Base-by-base conservation (phyloP, 192 early-diverging fungal species). In the Coemansia sp. region DNA sequence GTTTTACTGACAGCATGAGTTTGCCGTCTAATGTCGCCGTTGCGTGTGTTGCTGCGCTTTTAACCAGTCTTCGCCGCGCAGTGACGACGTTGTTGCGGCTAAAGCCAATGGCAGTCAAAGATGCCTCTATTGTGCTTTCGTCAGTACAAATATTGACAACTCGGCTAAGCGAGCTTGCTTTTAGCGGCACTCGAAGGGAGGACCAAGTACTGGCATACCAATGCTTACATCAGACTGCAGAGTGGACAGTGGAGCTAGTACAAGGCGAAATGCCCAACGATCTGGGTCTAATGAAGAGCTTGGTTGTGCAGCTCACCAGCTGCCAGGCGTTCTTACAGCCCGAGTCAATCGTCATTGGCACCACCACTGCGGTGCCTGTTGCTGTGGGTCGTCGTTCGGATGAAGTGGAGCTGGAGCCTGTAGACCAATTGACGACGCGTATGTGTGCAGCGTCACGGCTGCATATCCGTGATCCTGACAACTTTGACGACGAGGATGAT, bases 291-390 rank as follows among this genome's bases (percentile, higher is more conserved):
- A 60, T 81, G 5, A 68, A 69, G 19, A 45, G 48, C 9, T 23
- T 70, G 2, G 48, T 73, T 17, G 17, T 31, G 9, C 57, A 70
- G 19, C 48, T 76, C 9, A 50, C 62, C 31, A 12, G 21, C 11
- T 63, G 69, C 37, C 78, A 81, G 62, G 67, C 74, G 11, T 70
- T 70, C 17, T n/a, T 68, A 29, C 69, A 64, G 46, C 63, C 65
- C 15, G 44, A 34, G 21, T 27, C 51, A 15, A 25, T 14, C 27
- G 15, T 25, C 32, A 19, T 36, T 34, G 42, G 34, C 59, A 21
- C 14, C 42, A 19, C 45, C 42, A 19, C 45, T 51, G 25, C 21
- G 1, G 50, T 6, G 10, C 5, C 46, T 48, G 17, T n/a, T 48
- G 21, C 59, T 19, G 58, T 11, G 17, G 60, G 19, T 12, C 23